phyloP scores from a whole-genome alignment of 495 filamentous ascomycete genomes.

The Annulohypoxylon stygium region DNA sequence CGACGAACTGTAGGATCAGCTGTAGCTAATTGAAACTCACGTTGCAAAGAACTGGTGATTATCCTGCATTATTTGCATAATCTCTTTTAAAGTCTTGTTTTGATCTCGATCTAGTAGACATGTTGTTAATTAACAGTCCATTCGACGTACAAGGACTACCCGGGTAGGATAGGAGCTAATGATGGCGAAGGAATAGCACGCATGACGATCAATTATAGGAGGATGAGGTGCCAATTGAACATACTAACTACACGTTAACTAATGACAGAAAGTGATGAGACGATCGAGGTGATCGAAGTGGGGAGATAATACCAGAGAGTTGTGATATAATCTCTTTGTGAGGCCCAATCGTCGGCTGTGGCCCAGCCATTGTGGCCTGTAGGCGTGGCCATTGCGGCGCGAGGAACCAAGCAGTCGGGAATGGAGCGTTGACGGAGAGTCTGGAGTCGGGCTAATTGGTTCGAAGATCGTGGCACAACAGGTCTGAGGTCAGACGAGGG shows the following conservation, averaged over 20 bases:
- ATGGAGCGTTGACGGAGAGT: slow-evolving; percentile 9
- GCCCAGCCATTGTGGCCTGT: slow-evolving; percentile 47
- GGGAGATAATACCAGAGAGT: slow-evolving; percentile 38
- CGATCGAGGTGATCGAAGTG: not conserved
- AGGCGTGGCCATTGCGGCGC: slow-evolving; percentile 36
- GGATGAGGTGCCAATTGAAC: slow-evolving; percentile 16
- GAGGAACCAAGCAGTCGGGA: slow-evolving; percentile 7
- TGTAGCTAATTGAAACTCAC: slow-evolving; percentile 46
- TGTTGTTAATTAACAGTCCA: slow-evolving; percentile 18
- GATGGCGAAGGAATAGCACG: slow-evolving; percentile 4
- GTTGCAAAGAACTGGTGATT: slow-evolving; percentile 56
- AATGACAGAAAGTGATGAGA: not conserved
- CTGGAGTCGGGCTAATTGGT: not conserved
- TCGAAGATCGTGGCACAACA: slow-evolving; percentile 16
- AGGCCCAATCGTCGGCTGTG: slow-evolving; percentile 45
- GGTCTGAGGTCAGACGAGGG: slow-evolving; percentile 13
- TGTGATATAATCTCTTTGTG: slow-evolving; percentile 43
- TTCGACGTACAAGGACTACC: slow-evolving; percentile 7
- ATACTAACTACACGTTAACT: slow-evolving; percentile 17
- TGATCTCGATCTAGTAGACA: slow-evolving; percentile 51
- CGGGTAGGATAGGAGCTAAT: not conserved
- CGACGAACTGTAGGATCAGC: not conserved
- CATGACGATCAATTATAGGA: not conserved
- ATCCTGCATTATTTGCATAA: slow-evolving; percentile 58
- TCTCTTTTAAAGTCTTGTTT: slow-evolving; percentile 55